Evolutionary conservation across 352 stramenopile species (phyloP).

Genomic region (Blastocystis sp.): DNA sequence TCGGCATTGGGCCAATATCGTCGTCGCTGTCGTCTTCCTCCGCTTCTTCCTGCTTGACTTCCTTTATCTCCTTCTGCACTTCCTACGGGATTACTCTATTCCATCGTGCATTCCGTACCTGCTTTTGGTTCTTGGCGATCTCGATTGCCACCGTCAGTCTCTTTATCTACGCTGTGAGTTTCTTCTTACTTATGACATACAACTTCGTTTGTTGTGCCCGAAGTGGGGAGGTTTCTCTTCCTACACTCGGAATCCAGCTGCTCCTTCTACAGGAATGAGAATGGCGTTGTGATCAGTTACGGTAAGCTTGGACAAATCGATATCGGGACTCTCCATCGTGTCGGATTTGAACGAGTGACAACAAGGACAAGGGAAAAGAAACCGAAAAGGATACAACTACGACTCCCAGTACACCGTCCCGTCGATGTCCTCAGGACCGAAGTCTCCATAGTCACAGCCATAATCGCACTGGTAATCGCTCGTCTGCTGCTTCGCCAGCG

Average conservation of each 20-base stretch:
- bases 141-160: slow-evolving; percentile 29
- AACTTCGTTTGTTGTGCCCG: slow-evolving; percentile 11
- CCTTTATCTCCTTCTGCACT: slow-evolving; percentile 13
- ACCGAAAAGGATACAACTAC: slow-evolving; percentile 22
- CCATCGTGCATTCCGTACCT: background rate
- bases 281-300: background rate
- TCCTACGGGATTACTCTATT: background rate
- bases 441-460: slow-evolving; percentile 39
- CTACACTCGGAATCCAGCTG: slow-evolving; percentile 15
- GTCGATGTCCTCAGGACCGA: slow-evolving; percentile 28
- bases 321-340: background rate
- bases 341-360: background rate
- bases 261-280: background rate
- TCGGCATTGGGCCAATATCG: slow-evolving; percentile 76
- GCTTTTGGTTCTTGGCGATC: slow-evolving; percentile 10
- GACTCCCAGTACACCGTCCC: slow-evolving; percentile 25
- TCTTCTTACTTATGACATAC: background rate
- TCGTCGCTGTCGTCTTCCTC: slow-evolving; percentile 74
- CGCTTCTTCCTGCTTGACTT: background rate
- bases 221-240: slow-evolving; percentile 34
- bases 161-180: background rate
- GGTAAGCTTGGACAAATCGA: background rate
- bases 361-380: background rate
- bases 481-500: background rate
- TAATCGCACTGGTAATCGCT: background rate